Evolutionary conservation across 169 alveolate species (phyloP).

Genomic region (Eimeria maxima): DNA sequence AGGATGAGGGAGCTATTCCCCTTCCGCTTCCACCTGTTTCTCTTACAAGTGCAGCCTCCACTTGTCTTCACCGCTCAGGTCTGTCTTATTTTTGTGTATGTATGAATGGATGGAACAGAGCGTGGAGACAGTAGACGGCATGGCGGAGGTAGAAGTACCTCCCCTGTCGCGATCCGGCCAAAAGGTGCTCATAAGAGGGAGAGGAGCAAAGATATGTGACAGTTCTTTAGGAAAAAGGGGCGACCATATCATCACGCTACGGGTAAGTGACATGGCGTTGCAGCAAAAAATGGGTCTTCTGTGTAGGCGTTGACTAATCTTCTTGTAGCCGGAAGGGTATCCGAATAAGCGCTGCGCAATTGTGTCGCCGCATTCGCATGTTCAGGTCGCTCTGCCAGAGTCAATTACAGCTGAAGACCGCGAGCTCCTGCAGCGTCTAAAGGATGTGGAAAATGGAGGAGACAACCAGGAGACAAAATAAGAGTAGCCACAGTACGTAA

Average conservation of each 20-base stretch:
- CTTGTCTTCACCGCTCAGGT: background rate
- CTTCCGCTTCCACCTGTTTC: background rate
- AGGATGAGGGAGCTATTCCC: background rate
- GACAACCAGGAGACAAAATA: background rate
- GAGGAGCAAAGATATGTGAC: slow-evolving; percentile 35
- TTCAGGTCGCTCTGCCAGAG: slow-evolving; percentile 41
- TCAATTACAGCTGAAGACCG: slow-evolving; percentile 9
- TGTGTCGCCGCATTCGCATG: background rate
- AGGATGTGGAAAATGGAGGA: slow-evolving; percentile 10
- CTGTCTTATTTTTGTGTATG: background rate
- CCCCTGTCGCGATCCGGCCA: slow-evolving; percentile 27
- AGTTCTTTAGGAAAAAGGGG: background rate
- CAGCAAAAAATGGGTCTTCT: background rate
- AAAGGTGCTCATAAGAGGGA: slow-evolving; percentile 26
- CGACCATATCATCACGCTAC: slow-evolving; percentile 52
- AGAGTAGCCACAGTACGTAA: background rate
- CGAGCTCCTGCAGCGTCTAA: slow-evolving; percentile 33
- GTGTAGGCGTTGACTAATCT: background rate
- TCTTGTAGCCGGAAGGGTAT: background rate
- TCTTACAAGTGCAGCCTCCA: background rate
- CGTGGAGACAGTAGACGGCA: slow-evolving; percentile 62
- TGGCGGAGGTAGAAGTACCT: slow-evolving; percentile 15
- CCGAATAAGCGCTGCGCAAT: background rate
- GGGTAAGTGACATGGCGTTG: slow-evolving; percentile 24
- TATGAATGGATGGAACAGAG: slow-evolving; percentile 8